These are phyloP conservation scores for Beta vulgaris DNA, from an alignment of 148 eudicot species.

Conservation along the genomic window DNA sequence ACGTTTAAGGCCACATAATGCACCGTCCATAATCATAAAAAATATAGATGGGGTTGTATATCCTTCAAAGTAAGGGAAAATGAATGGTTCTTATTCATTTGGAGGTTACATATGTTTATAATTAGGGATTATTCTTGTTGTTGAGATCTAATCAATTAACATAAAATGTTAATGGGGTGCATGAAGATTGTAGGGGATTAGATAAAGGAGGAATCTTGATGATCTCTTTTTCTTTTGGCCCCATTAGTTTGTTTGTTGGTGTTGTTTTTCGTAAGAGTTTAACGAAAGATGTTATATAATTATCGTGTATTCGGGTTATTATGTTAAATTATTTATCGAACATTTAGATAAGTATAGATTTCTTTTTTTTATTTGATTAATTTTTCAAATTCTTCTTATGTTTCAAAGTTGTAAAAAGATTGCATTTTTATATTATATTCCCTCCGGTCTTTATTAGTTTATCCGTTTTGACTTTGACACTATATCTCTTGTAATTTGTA, in stretches of 20 bases:
- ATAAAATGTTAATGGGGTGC: slow-evolving; percentile 18
- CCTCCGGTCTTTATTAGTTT: too few relatives aligned
- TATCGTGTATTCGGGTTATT: too few relatives aligned
- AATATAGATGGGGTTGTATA: slow-evolving; percentile 8
- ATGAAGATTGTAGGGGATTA: slow-evolving; percentile 7
- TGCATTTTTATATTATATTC: too few relatives aligned
- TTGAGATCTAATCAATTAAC: neutral
- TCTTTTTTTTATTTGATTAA: too few relatives aligned
- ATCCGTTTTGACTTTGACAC: too few relatives aligned
- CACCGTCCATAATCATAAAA: slow-evolving; percentile 46
- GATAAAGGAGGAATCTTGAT: slow-evolving; percentile 26
- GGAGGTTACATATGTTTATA: slow-evolving; percentile 15
- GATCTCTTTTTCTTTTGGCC: neutral
- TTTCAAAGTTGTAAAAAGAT: too few relatives aligned
- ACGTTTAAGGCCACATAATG: slow-evolving; percentile 44
- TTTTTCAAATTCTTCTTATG: too few relatives aligned
- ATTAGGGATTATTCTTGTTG: slow-evolving; percentile 8
- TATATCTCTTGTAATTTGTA: too few relatives aligned
- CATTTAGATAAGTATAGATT: too few relatives aligned
- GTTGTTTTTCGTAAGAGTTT: too few relatives aligned
- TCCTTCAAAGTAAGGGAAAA: slow-evolving; percentile 8
- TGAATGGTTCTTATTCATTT: slow-evolving; percentile 35
- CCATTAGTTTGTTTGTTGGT: neutral
- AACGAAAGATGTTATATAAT: too few relatives aligned
- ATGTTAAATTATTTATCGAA: too few relatives aligned